Conservation (phyloP, 1,139 yeast species). For the Taphrina deformans region DNA sequence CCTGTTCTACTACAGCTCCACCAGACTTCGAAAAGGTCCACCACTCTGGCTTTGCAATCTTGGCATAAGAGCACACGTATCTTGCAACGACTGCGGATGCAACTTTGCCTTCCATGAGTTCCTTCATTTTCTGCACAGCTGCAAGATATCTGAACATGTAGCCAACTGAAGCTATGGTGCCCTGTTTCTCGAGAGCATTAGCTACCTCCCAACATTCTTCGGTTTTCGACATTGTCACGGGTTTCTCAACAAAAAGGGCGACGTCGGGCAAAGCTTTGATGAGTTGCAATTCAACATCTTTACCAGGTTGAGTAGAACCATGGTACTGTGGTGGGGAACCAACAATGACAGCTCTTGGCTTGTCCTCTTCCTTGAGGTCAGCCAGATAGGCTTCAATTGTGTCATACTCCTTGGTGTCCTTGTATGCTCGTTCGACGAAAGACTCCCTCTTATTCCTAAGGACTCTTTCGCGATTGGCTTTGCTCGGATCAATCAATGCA, state of each 20-base stretch:
- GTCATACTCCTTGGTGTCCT: conserved; percentile 35
- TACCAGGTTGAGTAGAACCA: conserved; percentile 38
- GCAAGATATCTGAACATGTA: conserved; percentile 41
- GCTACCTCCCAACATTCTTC: conserved; percentile 38
- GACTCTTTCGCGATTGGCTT: conserved; percentile 36
- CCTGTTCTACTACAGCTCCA: conserved; percentile 41
- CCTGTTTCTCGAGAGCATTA: conserved; percentile 23
- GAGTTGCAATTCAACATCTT: conserved; percentile 39
- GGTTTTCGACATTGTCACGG: conserved; percentile 39
- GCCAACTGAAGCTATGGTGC: conserved; percentile 39
- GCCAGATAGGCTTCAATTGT: conserved; percentile 37
- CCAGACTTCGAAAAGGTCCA: conserved; percentile 41
- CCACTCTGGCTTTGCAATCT: conserved; percentile 39
- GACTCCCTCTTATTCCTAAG: conserved; percentile 36
- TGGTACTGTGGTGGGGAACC: conserved; percentile 41
- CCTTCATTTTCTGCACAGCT: conserved; percentile 40
- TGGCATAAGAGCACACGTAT: conserved; percentile 40
- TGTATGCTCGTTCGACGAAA: conserved; percentile 36
- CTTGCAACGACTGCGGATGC: conserved; percentile 38
- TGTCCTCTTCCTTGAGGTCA: conserved; percentile 31
- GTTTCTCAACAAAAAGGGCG: conserved; percentile 40
- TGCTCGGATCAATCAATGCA: conserved; percentile 40
- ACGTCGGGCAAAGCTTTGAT: conserved; percentile 36
- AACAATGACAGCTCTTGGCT: conserved; percentile 38
- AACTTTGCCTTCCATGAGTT: conserved; percentile 39